Conservation (phyloP, 2,329 filamentous ascomycete genomes). For the Phaeosphaeria sp. region DNA sequence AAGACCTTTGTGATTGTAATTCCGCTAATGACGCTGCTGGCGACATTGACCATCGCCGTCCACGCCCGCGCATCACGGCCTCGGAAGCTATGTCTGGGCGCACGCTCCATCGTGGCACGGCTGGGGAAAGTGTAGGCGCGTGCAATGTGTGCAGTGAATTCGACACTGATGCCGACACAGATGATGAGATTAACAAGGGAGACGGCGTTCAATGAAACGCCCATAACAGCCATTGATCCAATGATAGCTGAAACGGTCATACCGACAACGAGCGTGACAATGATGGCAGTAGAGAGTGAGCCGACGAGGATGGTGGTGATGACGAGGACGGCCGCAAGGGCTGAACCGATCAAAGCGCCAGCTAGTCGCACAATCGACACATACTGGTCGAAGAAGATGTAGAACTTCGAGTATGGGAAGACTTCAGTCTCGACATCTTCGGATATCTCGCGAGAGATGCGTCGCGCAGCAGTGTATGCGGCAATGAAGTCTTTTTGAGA, state of each 20-base stretch:
- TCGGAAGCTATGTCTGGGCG: conserved; percentile 74
- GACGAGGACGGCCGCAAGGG: conserved; percentile 83
- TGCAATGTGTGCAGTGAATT: conserved; percentile 97
- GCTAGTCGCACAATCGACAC: conserved; percentile 82
- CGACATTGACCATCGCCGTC: conserved; percentile 93
- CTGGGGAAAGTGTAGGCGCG: conserved; percentile 95
- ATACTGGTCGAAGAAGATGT: conserved; percentile 99
- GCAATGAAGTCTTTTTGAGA: conserved; percentile 93
- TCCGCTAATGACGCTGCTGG: conserved; percentile 91
- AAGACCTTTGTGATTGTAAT: conserved; percentile 96
- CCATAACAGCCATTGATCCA: conserved; percentile 88
- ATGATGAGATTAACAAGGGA: conserved; percentile 96
- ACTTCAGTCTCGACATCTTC: conserved; percentile 77
- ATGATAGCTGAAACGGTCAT: conserved; percentile 97
- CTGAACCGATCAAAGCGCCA: conserved; percentile 78
- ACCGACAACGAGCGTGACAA: conserved; percentile 84
- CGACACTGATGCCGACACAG: conserved; percentile 93
- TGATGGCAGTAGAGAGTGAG: conserved; percentile 78
- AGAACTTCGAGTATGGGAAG: conserved; percentile 97
- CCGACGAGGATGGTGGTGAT: conserved; percentile 83
- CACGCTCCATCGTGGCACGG: conserved; percentile 79
- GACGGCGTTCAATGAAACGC: conserved; percentile 92
- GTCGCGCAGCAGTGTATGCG: conserved; percentile 86
- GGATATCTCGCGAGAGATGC: conserved; percentile 80
- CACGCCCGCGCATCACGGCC: conserved; percentile 86